Base-by-base conservation (phyloP, 768 basidiomycete species). In the Boletus rubroflammeus region DNA sequence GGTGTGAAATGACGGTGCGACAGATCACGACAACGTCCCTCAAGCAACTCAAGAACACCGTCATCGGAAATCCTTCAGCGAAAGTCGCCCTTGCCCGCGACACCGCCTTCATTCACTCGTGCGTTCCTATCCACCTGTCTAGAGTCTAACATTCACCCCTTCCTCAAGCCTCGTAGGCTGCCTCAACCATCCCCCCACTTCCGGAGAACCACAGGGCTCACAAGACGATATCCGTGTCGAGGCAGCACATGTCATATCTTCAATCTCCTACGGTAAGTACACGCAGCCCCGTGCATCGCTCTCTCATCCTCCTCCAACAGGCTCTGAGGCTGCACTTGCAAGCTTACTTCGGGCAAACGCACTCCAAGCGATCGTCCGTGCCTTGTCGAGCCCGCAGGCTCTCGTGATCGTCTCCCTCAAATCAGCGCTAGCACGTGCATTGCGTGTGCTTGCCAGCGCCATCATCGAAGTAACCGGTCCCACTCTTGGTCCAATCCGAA, bases 51-150 rank as follows among this genome's bases (percentile, higher is more conserved):
- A 90, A 90, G 71, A 91, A 91, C 67, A 67, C 76, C 1, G 85
- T 90, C 46, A 90, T 91, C 36, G 90, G 90, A 2, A 92, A 90
- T 57, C 88, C 87, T 0, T 79, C 82, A 0, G 86, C 86, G 1
- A 92, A 92, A 66, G 64, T 75, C 2, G 67, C 77, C 14, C 70
- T 88, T 1, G 81, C 83, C 1, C 70, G 75, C 40, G 85, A 91
- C 59, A 72, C 77, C 13, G 67, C 63, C 3, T 83, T 85, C 62
- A 72, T 91, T 17, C 73, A 75, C 58, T 75, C 72, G 84, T 87
- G 60, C 62, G 78, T 73, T 0, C 23, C 0, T 38, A 3, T 19
- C 46, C 21, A 42, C 38, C 43, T 50, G 36, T 47, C 25, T 23
- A 52, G 32, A 36, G 25, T 51, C 36, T 0, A 26, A 26, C 36